phyloP scores from a whole-genome alignment of 176 grass and related monocot species.

The Phragmites australis region DNA sequence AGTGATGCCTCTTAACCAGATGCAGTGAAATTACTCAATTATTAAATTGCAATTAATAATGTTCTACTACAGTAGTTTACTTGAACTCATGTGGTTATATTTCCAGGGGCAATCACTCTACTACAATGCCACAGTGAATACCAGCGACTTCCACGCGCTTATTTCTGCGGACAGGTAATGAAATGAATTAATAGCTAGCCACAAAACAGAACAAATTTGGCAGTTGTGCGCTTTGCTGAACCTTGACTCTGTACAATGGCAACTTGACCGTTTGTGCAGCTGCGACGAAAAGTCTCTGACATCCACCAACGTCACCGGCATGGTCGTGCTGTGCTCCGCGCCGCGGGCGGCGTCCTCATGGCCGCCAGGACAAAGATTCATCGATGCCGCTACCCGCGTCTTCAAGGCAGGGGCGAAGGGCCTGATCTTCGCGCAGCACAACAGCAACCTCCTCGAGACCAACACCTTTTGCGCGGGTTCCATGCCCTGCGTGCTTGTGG shows the following conservation, averaged over 20 bases:
- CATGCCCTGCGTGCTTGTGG: slow-evolving; percentile 2
- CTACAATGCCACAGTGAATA: slow-evolving; percentile 1
- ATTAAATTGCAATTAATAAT: not conserved
- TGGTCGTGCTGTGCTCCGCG: slow-evolving; percentile 27
- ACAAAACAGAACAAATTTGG: not conserved
- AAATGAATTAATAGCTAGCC: too few species aligned
- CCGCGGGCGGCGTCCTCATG: not conserved
- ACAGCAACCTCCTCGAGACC: not conserved
- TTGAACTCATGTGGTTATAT: not conserved
- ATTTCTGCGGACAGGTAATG: slow-evolving; percentile 7
- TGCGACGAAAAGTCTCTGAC: slow-evolving; percentile 3
- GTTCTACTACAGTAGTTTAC: not conserved
- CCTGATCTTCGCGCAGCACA: slow-evolving; percentile 23
- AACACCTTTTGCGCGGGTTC: rapidly evolving
- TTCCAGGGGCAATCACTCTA: slow-evolving; percentile 48
- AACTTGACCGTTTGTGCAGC: not conserved
- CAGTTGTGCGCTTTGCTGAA: not conserved
- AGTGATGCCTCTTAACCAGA: not conserved
- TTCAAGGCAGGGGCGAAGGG: not conserved
- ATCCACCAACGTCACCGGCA: slow-evolving; percentile 1
- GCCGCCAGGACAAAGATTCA: not conserved
- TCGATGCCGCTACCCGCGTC: rapidly evolving
- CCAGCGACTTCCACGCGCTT: slow-evolving; percentile 13
- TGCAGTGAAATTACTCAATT: not conserved
- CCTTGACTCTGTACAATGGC: not conserved